phyloP scores from a whole-genome alignment of 2,329 filamentous ascomycete species.

The Ceratocystis cubensis region DNA sequence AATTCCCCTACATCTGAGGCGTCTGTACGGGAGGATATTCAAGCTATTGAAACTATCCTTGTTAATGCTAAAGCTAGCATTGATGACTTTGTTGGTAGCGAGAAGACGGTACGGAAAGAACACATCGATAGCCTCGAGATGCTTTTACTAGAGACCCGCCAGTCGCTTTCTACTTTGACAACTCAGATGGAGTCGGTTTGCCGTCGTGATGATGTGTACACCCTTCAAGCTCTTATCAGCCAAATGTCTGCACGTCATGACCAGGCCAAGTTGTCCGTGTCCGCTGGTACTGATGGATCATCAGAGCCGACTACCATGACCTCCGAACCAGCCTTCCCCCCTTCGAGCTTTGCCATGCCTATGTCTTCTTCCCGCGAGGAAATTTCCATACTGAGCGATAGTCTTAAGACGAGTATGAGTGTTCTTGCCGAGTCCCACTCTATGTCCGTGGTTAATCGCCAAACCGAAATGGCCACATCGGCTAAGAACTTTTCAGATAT shows the following conservation, averaged over 20 bases:
- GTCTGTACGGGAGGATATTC: conserved; percentile 56
- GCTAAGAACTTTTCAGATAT: conserved; percentile 68
- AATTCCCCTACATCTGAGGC: conserved; percentile 25
- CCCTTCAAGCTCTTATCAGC: conserved; percentile 64
- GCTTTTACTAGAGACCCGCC: conserved; percentile 59
- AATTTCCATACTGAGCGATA: conserved; percentile 19
- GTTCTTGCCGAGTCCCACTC: conserved; percentile 57
- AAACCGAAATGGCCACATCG: conserved; percentile 68
- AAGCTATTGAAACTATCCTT: conserved; percentile 81
- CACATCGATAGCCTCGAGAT: conserved; percentile 54
- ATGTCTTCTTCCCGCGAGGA: conserved; percentile 17
- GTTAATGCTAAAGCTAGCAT: conserved; percentile 79
- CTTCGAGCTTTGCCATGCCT: conserved; percentile 15
- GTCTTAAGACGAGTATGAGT: conserved; percentile 21
- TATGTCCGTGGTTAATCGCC: conserved; percentile 71
- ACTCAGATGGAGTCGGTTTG: conserved; percentile 57
- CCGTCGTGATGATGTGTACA: conserved; percentile 65
- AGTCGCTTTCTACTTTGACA: conserved; percentile 53
- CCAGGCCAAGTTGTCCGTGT: conserved; percentile 49
- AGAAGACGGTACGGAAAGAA: conserved; percentile 55
- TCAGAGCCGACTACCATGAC: neutral
- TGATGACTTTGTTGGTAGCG: conserved; percentile 64
- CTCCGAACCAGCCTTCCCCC: conserved; percentile 5
- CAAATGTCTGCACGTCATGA: conserved; percentile 66
- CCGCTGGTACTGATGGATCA: neutral